Evolutionary conservation across 345 rosid genomes (phyloP), one percentile per base, ranked within the genome.

Genomic region (Eucalyptus pauciflora): DNA sequence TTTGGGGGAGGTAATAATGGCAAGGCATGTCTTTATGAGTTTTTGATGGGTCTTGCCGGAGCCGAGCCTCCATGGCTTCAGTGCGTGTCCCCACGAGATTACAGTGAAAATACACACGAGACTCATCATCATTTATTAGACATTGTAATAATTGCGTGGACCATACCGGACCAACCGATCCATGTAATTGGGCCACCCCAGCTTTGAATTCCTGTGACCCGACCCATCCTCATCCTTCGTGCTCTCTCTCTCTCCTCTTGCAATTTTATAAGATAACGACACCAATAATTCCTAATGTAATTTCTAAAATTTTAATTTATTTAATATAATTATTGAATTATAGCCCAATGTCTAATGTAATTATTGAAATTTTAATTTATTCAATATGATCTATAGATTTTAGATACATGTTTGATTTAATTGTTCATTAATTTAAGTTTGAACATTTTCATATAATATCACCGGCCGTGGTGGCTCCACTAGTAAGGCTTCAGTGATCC

Each of bases 271-370:
- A 33, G 6, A 56, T 22, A 56, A 22, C 4, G 0, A 56, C 13
- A 56, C 1, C 24, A 56, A 56, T 56, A 56, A 22, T 56, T 12
- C 7, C 10, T 52, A 52, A 18, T 20, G 20, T 54, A 20, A 54
- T 54, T 54, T 20, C 0, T 3, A 54, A 20, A 20, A 0, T 54
- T 54, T 54, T 54, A 0, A 54, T 54, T 54, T 54, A 3, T 0
- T 18, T 20, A 54, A 54, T 54, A 54, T 20, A 18, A 56, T 56
- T 24, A 8, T 20, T 56, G 2, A 56, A 56, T 24, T 22, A 8
- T 56, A 56, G 5, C 1, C 12, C 12, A 8, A 56, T 54, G 2
- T 4, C 0, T 54, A 54, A 56, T 56, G 0, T 56, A 24, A 56
- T 56, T 17, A 17, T 51, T 51, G 0, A 52, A 52, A 0, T 52